These are phyloP conservation scores for Dentipellis fragilis DNA, from an alignment of 768 basidiomycete genomes.

Conservation along the genomic window DNA sequence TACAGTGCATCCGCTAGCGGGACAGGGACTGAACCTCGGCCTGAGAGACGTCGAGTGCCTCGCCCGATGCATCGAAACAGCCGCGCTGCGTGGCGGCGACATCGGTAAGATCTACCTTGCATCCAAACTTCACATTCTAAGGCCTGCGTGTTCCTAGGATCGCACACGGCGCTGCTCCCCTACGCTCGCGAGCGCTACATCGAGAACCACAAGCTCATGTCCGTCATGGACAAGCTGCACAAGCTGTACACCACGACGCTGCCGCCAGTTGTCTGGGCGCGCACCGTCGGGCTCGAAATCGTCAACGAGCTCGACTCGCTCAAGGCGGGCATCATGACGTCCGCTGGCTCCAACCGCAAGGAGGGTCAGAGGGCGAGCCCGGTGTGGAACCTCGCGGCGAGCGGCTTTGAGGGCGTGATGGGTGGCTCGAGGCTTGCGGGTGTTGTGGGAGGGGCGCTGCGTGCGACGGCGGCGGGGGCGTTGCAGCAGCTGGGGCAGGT, in stretches of 20 bases:
- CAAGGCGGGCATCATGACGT: conserved; percentile 77
- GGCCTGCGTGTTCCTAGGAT: conserved; percentile 35
- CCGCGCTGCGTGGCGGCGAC: conserved; percentile 62
- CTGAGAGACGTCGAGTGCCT: conserved; percentile 76
- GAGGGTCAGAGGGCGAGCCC: conserved; percentile 6
- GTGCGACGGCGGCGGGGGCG: conserved; percentile 20
- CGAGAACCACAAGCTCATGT: conserved; percentile 78
- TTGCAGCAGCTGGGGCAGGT: conserved; percentile 19
- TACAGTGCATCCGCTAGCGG: conserved; percentile 88
- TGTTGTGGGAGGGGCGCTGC: conserved; percentile 18
- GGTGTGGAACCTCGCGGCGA: conserved; percentile 23
- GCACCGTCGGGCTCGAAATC: conserved; percentile 82
- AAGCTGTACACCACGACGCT: conserved; percentile 68
- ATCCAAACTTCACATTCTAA: background rate
- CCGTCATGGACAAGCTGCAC: conserved; percentile 82
- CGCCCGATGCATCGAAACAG: conserved; percentile 47
- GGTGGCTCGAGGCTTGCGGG: conserved; percentile 24
- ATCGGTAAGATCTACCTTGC: conserved; percentile 45
- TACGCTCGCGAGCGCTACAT: conserved; percentile 80
- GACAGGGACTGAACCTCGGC: conserved; percentile 94
- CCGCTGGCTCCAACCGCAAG: conserved; percentile 43
- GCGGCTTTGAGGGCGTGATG: conserved; percentile 35
- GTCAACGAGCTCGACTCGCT: conserved; percentile 80
- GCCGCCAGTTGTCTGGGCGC: conserved; percentile 72
- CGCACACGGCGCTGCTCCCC: conserved; percentile 59